phyloP scores from a whole-genome alignment of 1,139 yeast species.

The Yamadazyma jaroonii region DNA sequence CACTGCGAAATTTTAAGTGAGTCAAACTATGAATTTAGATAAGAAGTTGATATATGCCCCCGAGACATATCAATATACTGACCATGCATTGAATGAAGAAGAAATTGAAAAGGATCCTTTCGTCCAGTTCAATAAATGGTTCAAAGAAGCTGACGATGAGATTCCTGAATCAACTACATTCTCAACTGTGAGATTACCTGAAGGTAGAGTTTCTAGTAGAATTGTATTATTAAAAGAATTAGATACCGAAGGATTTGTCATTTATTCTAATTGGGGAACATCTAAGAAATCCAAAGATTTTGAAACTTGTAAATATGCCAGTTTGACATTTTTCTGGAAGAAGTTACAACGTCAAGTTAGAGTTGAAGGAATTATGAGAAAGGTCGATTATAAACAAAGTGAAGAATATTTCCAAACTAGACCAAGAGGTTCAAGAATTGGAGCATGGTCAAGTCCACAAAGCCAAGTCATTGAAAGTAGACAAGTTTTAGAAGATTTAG shows the following conservation, averaged over 20 bases:
- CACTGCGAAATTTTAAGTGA: background rate
- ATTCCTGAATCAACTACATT: slow-evolving; percentile 76
- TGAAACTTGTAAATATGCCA: slow-evolving; percentile 70
- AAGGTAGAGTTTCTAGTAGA: slow-evolving; percentile 84
- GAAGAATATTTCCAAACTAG: slow-evolving; percentile 79
- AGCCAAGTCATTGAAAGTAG: slow-evolving; percentile 57
- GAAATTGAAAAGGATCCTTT: slow-evolving; percentile 64
- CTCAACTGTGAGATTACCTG: slow-evolving; percentile 82
- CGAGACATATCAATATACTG: slow-evolving; percentile 82
- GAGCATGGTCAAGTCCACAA: slow-evolving; percentile 98
- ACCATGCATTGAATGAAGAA: slow-evolving; percentile 54
- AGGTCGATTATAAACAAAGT: slow-evolving; percentile 68
- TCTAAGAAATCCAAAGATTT: slow-evolving; percentile 79
- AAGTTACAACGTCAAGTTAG: slow-evolving; percentile 87
- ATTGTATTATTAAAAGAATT: slow-evolving; percentile 85
- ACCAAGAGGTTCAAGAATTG: slow-evolving; percentile 89
- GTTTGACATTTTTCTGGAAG: slow-evolving; percentile 92
- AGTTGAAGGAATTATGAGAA: slow-evolving; percentile 82
- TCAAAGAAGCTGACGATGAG: slow-evolving; percentile 64
- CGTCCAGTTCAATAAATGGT: slow-evolving; percentile 81
- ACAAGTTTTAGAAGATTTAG: slow-evolving; percentile 56
- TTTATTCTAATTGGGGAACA: slow-evolving; percentile 88
- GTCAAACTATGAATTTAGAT: slow-evolving; percentile 1
- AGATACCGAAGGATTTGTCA: slow-evolving; percentile 79
- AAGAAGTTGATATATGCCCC: slow-evolving; percentile 62